A percentile compares a stretch with the other conserved stretches of the same genome.
Conservation (phyloP, 106 monocot species). For the Apostasia ramifera region DNA sequence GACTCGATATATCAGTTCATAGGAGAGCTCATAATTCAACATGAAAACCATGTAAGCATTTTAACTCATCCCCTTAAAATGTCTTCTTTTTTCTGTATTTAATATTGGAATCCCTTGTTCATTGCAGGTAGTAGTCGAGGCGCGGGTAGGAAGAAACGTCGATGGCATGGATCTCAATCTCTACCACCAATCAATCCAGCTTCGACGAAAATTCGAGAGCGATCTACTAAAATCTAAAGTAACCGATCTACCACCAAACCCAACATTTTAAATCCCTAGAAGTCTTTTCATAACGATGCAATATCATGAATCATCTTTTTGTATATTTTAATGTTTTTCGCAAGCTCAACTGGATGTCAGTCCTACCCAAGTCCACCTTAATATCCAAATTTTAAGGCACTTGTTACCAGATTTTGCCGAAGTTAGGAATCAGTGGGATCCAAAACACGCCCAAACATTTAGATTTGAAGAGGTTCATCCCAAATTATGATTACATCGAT, state of each 20-base stretch:
- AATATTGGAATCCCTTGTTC: neutral
- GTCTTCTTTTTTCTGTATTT: neutral
- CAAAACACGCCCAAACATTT: too few species aligned
- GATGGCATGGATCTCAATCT: slow-evolving; percentile 87
- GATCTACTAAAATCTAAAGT: slow-evolving; percentile 19
- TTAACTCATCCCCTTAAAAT: neutral
- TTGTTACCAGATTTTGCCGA: too few species aligned
- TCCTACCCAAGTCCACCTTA: too few species aligned
- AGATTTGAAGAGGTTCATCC: too few species aligned
- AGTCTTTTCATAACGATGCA: too few species aligned
- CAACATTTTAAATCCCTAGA: too few species aligned
- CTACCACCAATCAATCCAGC: slow-evolving; percentile 66
- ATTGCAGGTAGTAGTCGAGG: slow-evolving; percentile 51
- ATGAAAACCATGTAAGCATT: slow-evolving; percentile 41
- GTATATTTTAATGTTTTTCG: too few species aligned
- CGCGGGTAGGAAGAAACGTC: slow-evolving; percentile 80
- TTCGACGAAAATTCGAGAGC: slow-evolving; percentile 58
- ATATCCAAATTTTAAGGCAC: too few species aligned
- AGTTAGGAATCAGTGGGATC: too few species aligned
- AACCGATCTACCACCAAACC: neutral
- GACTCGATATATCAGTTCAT: slow-evolving; percentile 88
- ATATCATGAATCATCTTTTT: too few species aligned
- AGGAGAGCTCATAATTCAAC: slow-evolving; percentile 61
- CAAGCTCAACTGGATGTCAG: too few species aligned
- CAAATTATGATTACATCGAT: too few species aligned